Conservation (phyloP, 164 flowering plant species). For the Vitis rotundifolia region DNA sequence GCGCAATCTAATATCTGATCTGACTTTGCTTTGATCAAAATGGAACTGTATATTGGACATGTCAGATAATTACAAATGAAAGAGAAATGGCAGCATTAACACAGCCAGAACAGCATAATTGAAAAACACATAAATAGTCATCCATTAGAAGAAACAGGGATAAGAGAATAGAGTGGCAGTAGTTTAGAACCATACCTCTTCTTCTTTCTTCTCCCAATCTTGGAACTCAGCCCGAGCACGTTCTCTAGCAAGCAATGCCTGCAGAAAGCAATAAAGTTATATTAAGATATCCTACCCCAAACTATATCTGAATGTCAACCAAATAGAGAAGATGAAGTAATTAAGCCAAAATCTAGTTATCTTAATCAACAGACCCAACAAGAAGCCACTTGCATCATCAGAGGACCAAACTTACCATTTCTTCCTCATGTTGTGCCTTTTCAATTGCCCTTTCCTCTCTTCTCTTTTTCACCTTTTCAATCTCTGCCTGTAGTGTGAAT, state of each 20-base stretch:
- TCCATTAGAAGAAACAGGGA: not conserved
- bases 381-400: not conserved
- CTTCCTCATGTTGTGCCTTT: conserved; percentile 93
- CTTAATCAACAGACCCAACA: conserved; percentile 1
- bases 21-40: conserved; percentile 96
- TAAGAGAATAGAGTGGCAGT: not conserved
- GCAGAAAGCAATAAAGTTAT: not conserved
- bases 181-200: conserved; percentile 61
- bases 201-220: conserved; percentile 99
- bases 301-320: not conserved
- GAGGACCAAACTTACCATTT: conserved; percentile 61
- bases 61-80: conserved; percentile 6
- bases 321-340: not conserved
- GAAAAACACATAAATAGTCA: not conserved
- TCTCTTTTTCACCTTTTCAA: conserved; percentile 91
- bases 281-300: not conserved
- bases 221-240: conserved; percentile 96
- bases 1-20: conserved; percentile 86
- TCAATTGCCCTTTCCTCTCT: conserved; percentile 96
- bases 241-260: conserved; percentile 89
- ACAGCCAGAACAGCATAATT: not conserved
- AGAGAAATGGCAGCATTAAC: not conserved
- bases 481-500: conserved; percentile 66
- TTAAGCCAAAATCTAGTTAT: not conserved
- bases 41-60: conserved; percentile 70